Conservation (phyloP, 148 eudicot species). For the Vaccinium macrocarpon region DNA sequence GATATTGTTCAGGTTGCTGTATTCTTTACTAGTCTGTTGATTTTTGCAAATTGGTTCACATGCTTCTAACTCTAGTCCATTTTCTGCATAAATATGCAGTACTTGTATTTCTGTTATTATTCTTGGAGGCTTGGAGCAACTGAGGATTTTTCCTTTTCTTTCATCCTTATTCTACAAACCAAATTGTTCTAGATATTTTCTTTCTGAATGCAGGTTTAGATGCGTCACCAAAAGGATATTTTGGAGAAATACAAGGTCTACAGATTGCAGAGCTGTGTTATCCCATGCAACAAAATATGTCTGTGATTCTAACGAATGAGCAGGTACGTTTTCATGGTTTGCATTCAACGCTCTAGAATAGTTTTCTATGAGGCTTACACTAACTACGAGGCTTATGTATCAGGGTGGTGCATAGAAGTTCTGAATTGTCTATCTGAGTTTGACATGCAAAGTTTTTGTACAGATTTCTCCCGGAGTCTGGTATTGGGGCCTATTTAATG, state of each 20-base stretch:
- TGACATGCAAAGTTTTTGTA: conserved; percentile 29
- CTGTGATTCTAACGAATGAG: conserved; percentile 61
- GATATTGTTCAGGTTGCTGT: not conserved
- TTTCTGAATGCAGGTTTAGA: conserved; percentile 47
- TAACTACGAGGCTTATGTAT: conserved; percentile 7
- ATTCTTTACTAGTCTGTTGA: not conserved
- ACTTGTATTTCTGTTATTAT: not conserved
- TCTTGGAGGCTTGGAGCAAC: conserved; percentile 4
- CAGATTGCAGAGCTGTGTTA: conserved; percentile 70
- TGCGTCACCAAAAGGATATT: conserved; percentile 53
- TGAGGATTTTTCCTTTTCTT: not conserved
- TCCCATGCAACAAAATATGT: conserved; percentile 62
- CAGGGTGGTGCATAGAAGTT: conserved; percentile 1
- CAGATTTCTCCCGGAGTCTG: conserved; percentile 86
- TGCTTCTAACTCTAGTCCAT: not conserved
- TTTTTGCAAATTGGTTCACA: not conserved
- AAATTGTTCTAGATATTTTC: not conserved
- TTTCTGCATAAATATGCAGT: too few relatives aligned
- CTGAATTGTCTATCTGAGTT: conserved; percentile 13
- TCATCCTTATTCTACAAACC: not conserved
- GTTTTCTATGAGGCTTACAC: not conserved
- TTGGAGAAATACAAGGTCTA: conserved; percentile 41
- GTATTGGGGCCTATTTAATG: conserved; percentile 89
- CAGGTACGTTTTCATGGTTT: conserved; percentile 43
- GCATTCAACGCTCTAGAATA: not conserved